Conservation (phyloP, 1,284 basidiomycete species). For the Anthracocystis setariae region DNA sequence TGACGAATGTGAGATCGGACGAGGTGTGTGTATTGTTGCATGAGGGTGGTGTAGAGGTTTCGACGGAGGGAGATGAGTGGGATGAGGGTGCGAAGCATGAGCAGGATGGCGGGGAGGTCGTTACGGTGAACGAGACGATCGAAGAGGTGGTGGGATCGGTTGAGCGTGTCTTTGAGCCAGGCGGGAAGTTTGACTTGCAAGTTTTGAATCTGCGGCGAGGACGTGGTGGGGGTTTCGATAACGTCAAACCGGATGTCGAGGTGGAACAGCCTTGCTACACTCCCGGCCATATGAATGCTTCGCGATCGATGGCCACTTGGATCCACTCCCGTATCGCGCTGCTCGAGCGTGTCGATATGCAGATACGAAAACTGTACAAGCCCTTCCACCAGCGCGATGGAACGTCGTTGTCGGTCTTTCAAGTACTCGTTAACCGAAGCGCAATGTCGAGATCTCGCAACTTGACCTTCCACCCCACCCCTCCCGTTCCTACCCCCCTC, state of each 20-base stretch:
- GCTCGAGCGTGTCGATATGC: conserved; percentile 19
- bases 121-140: conserved; percentile 2
- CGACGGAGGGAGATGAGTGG: conserved; percentile 26
- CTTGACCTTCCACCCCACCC: background rate
- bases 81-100: conserved; percentile 37
- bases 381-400: conserved; percentile 5
- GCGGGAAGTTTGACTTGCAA: conserved; percentile 13
- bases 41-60: conserved; percentile 18
- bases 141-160: conserved; percentile 2
- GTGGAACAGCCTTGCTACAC: conserved; percentile 13
- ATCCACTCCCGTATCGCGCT: background rate
- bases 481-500: background rate
- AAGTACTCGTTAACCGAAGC: conserved; percentile 14
- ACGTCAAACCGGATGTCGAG: conserved; percentile 24
- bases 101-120: conserved; percentile 30
- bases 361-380: conserved; percentile 14
- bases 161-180: conserved; percentile 13
- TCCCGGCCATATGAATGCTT: conserved; percentile 3
- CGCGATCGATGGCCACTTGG: background rate
- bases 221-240: conserved; percentile 2
- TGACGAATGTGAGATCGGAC: conserved; percentile 16
- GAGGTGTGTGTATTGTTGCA: conserved; percentile 29
- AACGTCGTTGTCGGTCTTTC: conserved; percentile 16
- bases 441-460: conserved; percentile 1
- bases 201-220: conserved; percentile 12